Conservation (phyloP, 1,284 basidiomycete species). For the Ceraceosorus guamensis region DNA sequence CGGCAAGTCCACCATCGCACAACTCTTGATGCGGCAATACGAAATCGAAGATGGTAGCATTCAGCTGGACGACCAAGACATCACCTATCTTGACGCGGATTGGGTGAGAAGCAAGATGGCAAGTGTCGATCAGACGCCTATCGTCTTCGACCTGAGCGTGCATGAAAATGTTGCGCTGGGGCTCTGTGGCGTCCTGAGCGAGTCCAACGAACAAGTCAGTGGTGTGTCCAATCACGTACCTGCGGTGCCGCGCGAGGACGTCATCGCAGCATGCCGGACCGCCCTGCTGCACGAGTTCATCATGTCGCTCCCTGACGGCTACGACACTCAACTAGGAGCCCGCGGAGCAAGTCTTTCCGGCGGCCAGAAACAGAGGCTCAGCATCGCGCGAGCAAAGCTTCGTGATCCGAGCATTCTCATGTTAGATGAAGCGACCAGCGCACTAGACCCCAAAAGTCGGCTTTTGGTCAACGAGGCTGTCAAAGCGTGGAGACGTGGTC, state of each 20-base stretch:
- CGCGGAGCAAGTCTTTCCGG: slow-evolving; percentile 75
- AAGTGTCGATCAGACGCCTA: slow-evolving; percentile 67
- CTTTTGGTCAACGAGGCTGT: slow-evolving; percentile 82
- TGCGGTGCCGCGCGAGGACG: slow-evolving; percentile 61
- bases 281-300: slow-evolving; percentile 86
- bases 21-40: slow-evolving; percentile 75
- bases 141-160: slow-evolving; percentile 72
- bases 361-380: slow-evolving; percentile 85
- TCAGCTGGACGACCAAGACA: slow-evolving; percentile 72
- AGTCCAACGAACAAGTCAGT: not conserved
- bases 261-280: slow-evolving; percentile 71
- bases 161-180: slow-evolving; percentile 86
- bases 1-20: slow-evolving; percentile 85
- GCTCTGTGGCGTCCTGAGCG: slow-evolving; percentile 53
- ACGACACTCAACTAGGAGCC: slow-evolving; percentile 68
- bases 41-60: slow-evolving; percentile 52
- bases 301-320: slow-evolving; percentile 71
- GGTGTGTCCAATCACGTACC: slow-evolving; percentile 29
- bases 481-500: slow-evolving; percentile 70
- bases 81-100: slow-evolving; percentile 62
- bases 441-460: slow-evolving; percentile 80
- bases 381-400: slow-evolving; percentile 78
- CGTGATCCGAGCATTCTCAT: slow-evolving; percentile 83
- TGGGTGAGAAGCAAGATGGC: slow-evolving; percentile 70
- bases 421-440: slow-evolving; percentile 92